Conservation (phyloP, 2,329 filamentous ascomycete species). For the Xylariaceae sp. region DNA sequence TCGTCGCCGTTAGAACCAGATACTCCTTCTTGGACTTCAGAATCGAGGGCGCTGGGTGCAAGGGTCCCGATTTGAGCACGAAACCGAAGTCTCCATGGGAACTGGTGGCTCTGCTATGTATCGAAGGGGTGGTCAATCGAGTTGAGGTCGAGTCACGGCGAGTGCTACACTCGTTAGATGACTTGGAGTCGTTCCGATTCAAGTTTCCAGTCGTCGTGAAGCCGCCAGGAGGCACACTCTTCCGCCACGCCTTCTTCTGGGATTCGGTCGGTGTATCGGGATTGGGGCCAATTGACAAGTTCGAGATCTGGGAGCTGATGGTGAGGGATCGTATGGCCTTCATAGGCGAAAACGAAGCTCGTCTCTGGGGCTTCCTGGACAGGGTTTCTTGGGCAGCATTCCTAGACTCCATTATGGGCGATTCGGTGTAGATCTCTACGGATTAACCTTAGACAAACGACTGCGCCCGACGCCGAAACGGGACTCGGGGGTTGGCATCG, state of each 20-base stretch:
- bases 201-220: constrained; percentile 24
- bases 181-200: constrained; percentile 30
- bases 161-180: constrained; percentile 27
- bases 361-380: constrained; percentile 24
- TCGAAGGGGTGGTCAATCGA: constrained; percentile 30
- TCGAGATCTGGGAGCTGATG: constrained; percentile 31
- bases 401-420: constrained; percentile 25
- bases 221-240: constrained; percentile 23
- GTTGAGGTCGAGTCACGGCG: constrained; percentile 30
- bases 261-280: constrained; percentile 21
- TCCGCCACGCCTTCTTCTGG: constrained; percentile 26
- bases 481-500: constrained; percentile 8
- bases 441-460: background rate
- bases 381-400: constrained; percentile 22
- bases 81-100: constrained; percentile 26
- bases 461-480: background rate
- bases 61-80: constrained; percentile 40
- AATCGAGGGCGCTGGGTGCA: constrained; percentile 47
- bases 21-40: constrained; percentile 47
- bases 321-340: constrained; percentile 32
- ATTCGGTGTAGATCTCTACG: background rate
- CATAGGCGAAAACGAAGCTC: constrained; percentile 30
- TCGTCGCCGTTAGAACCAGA: constrained; percentile 47
- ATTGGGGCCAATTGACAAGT: constrained; percentile 25
- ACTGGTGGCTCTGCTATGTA: constrained; percentile 27